Conservation (phyloP, 345 rosid species). For the Citrus cavaleriei region DNA sequence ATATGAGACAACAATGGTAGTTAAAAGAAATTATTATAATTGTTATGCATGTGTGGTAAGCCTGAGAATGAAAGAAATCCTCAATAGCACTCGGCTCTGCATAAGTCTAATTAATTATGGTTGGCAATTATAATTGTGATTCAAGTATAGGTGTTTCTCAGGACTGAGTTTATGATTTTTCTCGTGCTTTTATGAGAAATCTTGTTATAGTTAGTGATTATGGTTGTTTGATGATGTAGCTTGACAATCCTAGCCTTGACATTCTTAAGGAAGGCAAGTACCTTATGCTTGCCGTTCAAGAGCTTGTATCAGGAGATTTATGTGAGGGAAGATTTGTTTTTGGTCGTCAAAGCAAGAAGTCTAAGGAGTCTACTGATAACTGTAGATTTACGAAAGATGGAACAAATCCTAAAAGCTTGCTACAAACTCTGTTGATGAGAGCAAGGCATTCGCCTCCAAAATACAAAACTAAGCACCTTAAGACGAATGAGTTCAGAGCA, state of each 20-base stretch:
- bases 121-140: not conserved
- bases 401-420: conserved; percentile 87
- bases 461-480: conserved; percentile 90
- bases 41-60: not conserved
- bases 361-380: conserved; percentile 42
- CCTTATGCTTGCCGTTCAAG: conserved; percentile 87
- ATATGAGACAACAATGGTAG: too few relatives aligned
- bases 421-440: conserved; percentile 90
- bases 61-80: not conserved
- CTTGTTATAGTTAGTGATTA: not conserved
- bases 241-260: conserved; percentile 67
- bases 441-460: conserved; percentile 98
- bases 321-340: conserved; percentile 97
- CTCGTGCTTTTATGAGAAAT: not conserved
- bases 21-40: not conserved
- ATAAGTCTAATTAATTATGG: not conserved
- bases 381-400: conserved; percentile 73
- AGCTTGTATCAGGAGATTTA: conserved; percentile 84
- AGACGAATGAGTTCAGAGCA: conserved; percentile 89
- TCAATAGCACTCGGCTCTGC: not conserved
- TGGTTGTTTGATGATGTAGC: conserved; percentile 44
- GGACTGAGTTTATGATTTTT: conserved; percentile 6
- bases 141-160: not conserved
- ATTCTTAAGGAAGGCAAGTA: conserved; percentile 87
- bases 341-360: conserved; percentile 73